Evolutionary conservation across 1,139 yeast species (phyloP), one percentile per base, ranked within the genome.

Genomic region (Hyphopichia pseudoburtonii): DNA sequence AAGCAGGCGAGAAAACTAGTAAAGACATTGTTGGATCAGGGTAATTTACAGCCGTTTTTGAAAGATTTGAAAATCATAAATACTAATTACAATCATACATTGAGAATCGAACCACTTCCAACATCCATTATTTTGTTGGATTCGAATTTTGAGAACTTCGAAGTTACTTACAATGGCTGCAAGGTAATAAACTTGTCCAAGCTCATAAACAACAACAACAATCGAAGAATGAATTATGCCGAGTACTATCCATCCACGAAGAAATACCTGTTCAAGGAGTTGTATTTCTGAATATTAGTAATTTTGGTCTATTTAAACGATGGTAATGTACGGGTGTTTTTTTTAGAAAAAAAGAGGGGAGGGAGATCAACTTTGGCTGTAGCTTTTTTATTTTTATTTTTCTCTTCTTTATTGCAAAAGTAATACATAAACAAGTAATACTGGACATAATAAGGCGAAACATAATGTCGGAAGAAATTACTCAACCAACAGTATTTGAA

Each of bases 21-120:
- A 16, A 83, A 86, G 48, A 87, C 96, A 0, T 45, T 92, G 2
- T 62, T 92, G 10, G 96, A 88, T 53, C 98, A 92, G 60, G 95
- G 95, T 1, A 85, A 80, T 52, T 57, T 92, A 36, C 85, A 94
- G 32, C 97, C 98, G 14, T 88, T 89, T 54, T 66, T 80, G 4
- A 60, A 70, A 21, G 62, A 70, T 28, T 64, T 78, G 22, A 75
- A 87, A 42, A 84, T 94, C 1, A 68, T 87, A 1, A 66, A 78
- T 27, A 78, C 95, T 65, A 82, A 80, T 41, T 76, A 76, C 50
- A 95, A 87, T 53, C 80, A 81, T 46, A 66, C 80, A 2, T 67
- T 92, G 39, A 72, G 85, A 17, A 57, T 92, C 37, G 78, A 84
- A 34, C 97, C 97, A 1, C 64, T 87, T 23, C 98, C 98, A 0